Base-by-base conservation (phyloP, 306 rosid genomes). In the Abrus pulchellus region DNA sequence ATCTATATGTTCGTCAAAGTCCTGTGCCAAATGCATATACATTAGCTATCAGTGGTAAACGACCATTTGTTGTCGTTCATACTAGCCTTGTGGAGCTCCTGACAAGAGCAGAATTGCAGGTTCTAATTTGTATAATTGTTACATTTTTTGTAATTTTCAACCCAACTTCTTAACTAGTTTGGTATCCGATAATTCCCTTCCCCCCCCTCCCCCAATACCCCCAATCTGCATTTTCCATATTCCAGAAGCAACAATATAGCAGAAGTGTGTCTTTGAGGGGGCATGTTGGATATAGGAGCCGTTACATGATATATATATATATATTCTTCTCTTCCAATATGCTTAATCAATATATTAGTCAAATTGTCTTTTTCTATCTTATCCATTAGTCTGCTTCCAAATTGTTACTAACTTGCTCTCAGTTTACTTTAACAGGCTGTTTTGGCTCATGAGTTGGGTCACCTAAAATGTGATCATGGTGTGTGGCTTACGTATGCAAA, bases 391-490 rank as follows among this genome's bases (percentile, higher is more conserved):
- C 64, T 50, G 27, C 56, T 75, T 54, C 41, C 33, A 68, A 62
- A 50, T 50, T 50, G 74, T 12, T 64, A 65, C 62, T 86, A 74
- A 87, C 76, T 76, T 82, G 28, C 77, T 9, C 54, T 62, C 56
- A 79, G 72, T 72, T 82, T 70, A 56, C 77, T 83, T 78, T 47
- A 28, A 47, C 83, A 93, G 99, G 97, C 96, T 85, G 99, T 93
- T 89, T 89, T 95, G 91, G 99, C 99, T 89, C 99, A 95, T 72
- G 99, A 95, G 81, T 83, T 95, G 90, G 99, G 98, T 59, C 98
- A 95, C 86, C 84, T 95, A 86, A 95, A 95, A 89, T 95, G 99
- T 60, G 97, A 93, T 85, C 99, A 93, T 85, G 99, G 99, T 70
- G 89, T 95, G 77, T 95, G 99, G 98, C 97, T 95, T 67, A 95